phyloP scores from a whole-genome alignment of 768 basidiomycete species.

The Rhodocollybia butyracea region DNA sequence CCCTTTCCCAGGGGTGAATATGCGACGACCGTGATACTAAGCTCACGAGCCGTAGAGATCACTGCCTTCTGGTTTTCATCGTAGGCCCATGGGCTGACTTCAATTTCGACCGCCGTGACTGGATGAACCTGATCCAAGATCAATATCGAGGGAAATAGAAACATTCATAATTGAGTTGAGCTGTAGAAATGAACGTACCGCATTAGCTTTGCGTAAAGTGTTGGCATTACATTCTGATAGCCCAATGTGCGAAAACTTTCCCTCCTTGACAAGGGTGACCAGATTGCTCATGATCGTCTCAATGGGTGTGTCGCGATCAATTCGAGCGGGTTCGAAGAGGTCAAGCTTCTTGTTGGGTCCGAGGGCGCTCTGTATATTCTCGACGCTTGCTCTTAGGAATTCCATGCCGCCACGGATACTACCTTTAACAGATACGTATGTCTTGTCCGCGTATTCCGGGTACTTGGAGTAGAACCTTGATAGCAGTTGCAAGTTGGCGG shows the following conservation, averaged over 20 bases:
- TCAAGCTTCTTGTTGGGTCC: constrained; percentile 52
- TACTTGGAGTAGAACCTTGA: constrained; percentile 44
- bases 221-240: constrained; percentile 29
- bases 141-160: constrained; percentile 25
- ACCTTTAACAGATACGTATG: constrained; percentile 32
- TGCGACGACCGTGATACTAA: constrained; percentile 33
- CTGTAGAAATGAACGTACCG: constrained; percentile 22
- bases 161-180: no score
- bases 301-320: constrained; percentile 36
- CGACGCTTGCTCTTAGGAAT: constrained; percentile 39
- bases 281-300: constrained; percentile 43
- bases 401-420: constrained; percentile 30
- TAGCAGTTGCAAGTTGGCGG: constrained; percentile 47
- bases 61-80: constrained; percentile 26
- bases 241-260: constrained; percentile 33
- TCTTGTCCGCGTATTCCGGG: constrained; percentile 30
- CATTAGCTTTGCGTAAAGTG: constrained; percentile 40
- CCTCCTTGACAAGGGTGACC: constrained; percentile 34
- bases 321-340: constrained; percentile 49
- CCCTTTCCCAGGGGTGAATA: constrained; percentile 40
- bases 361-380: constrained; percentile 38
- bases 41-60: constrained; percentile 28
- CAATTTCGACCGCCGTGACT: constrained; percentile 30
- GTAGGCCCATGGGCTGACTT: constrained; percentile 30
- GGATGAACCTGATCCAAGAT: constrained; percentile 25